Percentiles rank a stretch among this genome's conserved stretches.
Conservation (phyloP, 2,329 filamentous ascomycete species). For the Xylaria sp. region DNA sequence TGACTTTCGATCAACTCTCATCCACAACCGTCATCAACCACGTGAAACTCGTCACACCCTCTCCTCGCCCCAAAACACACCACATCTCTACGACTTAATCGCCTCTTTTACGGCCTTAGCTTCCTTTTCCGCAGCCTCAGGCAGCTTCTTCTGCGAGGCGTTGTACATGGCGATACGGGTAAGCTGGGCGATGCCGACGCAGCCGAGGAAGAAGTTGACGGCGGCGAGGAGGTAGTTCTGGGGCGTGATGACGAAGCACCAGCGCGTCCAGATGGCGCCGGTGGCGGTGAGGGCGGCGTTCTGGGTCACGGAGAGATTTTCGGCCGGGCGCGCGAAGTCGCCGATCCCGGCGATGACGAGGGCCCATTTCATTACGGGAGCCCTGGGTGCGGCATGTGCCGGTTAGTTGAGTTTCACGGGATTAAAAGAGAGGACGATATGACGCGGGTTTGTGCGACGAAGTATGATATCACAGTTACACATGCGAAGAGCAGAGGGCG, state of each 20-base stretch:
- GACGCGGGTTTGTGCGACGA: background rate
- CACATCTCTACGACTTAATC: constrained; percentile 23
- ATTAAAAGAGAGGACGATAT: background rate
- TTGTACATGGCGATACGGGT: constrained; percentile 78
- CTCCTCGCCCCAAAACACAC: background rate
- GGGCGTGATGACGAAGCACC: constrained; percentile 97
- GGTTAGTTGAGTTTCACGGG: background rate
- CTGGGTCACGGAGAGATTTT: constrained; percentile 92
- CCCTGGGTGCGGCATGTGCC: constrained; percentile 63
- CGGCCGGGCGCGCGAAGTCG: constrained; percentile 90
- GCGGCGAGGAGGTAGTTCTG: constrained; percentile 93
- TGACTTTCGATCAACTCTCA: background rate
- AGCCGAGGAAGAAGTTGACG: constrained; percentile 97
- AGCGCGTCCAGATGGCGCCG: constrained; percentile 96
- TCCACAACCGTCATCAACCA: background rate
- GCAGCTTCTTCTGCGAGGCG: constrained; percentile 65
- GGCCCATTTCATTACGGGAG: constrained; percentile 97
- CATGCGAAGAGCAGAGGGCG: background rate
- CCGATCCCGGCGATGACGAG: constrained; percentile 92
- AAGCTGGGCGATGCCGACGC: constrained; percentile 86
- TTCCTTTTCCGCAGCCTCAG: constrained; percentile 11
- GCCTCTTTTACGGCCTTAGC: constrained; percentile 20
- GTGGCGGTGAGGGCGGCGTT: constrained; percentile 91
- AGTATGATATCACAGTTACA: background rate
- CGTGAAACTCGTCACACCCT: background rate